Evolutionary conservation across 306 rosid species (phyloP), one percentile per base, ranked within the genome.

Genomic region (Bauhinia variegata): DNA sequence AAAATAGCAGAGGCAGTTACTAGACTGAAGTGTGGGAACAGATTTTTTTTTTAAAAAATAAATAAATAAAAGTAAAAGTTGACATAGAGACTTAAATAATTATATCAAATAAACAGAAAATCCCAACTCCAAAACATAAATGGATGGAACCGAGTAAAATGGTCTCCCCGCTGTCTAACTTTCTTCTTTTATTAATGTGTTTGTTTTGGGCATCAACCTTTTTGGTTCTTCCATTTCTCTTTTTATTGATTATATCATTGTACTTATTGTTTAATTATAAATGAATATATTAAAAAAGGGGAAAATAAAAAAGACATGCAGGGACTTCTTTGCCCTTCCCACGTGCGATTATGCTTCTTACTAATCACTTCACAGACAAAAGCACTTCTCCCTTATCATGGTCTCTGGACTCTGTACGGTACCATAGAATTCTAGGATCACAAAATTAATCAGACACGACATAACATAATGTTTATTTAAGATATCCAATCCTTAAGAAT

Each of bases 271-370:
- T 11, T 62, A 3, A 4, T 46, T 69, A 13, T 39, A 41, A 28
- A 13, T 14, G 18, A 30, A 44, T 8, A 31, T 30, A 5, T 12
- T 14, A 15, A 42, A n/a, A 30, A 44, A 31, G 17, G 8, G 16
- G 23, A 14, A 39, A 17, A 32, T 2, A 23, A 0, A 30, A 4
- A 67, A 58, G 39, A 42, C 54, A 75, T 28, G 73, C 32, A 54
- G 75, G 77, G 75, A 51, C 78, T 43, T 62, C 67, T 54, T 39
- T 42, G 78, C 82, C 77, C 72, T 72, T 83, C 59, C 80, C 89
- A 85, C 95, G 83, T 88, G 91, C 86, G 81, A 85, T 84, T 74
- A 82, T 84, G 79, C 82, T 84, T 61, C 77, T 38, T 61, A 52
- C 38, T 66, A 16, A 63, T 60, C 68, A 46, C 17, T 62, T 48